Conservation (phyloP, 176 grass and related monocot genomes). For the Thalia dealbata region DNA sequence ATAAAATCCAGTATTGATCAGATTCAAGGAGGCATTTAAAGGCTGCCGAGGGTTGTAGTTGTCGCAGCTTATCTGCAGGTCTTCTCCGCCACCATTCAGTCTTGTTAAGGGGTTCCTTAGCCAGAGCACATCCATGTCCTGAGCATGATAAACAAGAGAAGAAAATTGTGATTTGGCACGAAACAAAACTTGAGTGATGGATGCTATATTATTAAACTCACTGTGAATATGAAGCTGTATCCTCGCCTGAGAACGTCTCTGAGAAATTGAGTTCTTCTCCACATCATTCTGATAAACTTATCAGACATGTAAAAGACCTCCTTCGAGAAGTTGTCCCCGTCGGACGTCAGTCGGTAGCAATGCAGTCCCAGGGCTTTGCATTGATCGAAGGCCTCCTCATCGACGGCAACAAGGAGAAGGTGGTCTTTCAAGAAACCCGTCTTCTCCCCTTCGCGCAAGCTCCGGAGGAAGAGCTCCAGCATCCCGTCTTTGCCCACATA, state of each 20-base stretch:
- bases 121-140: conserved; percentile 46
- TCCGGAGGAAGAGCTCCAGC: conserved; percentile 52
- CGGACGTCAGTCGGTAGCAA: conserved; percentile 14
- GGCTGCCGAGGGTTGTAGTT: conserved; percentile 23
- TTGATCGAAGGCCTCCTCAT: conserved; percentile 27
- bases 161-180: not conserved
- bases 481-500: conserved; percentile 42
- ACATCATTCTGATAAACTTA: conserved; percentile 75
- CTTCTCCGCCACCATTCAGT: conserved; percentile 21
- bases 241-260: conserved; percentile 46
- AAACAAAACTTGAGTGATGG: not conserved
- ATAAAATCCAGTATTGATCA: conserved; percentile 38
- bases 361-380: conserved; percentile 33
- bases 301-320: conserved; percentile 84
- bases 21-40: conserved; percentile 1
- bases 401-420: conserved; percentile 49
- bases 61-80: conserved; percentile 33
- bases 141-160: conserved; percentile 12
- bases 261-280: conserved; percentile 50
- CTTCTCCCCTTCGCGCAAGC: conserved; percentile 45
- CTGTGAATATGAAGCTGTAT: conserved; percentile 71
- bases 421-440: conserved; percentile 38
- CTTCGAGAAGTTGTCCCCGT: conserved; percentile 30
- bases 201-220: conserved; percentile 2
- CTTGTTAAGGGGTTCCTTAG: conserved; percentile 32